Evolutionary conservation across 768 basidiomycete species (phyloP).

Genomic region (Pleurotus platypus): DNA sequence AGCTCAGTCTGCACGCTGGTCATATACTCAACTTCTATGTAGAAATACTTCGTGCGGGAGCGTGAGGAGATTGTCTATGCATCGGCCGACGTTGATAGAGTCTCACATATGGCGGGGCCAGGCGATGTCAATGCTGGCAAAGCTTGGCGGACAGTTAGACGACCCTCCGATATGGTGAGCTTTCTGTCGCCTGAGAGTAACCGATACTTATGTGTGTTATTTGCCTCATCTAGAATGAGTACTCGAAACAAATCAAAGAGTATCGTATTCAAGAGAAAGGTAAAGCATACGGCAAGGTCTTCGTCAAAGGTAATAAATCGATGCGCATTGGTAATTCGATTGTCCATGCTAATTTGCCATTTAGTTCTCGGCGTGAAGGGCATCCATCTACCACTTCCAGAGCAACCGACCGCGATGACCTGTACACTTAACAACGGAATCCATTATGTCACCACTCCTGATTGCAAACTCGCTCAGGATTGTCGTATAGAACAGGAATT

Average conservation of each 20-base stretch:
- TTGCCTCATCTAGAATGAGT: constrained; percentile 68
- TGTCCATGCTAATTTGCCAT: constrained; percentile 1
- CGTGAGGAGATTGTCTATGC: constrained; percentile 78
- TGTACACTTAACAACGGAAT: constrained; percentile 96
- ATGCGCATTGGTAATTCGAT: not conserved
- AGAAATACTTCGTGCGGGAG: constrained; percentile 83
- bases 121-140: constrained; percentile 80
- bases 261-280: constrained; percentile 75
- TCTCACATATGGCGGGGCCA: constrained; percentile 66
- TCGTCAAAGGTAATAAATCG: constrained; percentile 70
- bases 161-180: constrained; percentile 92
- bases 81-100: constrained; percentile 70
- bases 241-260: constrained; percentile 85
- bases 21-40: constrained; percentile 16
- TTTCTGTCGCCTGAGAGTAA: not conserved
- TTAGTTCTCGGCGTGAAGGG: constrained; percentile 75
- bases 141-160: constrained; percentile 84
- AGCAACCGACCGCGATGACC: constrained; percentile 68
- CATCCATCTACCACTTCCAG: constrained; percentile 75
- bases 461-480: constrained; percentile 54
- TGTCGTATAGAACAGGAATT: constrained; percentile 84
- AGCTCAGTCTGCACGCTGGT: constrained; percentile 14
- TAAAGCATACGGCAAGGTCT: constrained; percentile 88
- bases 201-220: constrained; percentile 4
- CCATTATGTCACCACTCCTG: constrained; percentile 90